Evolutionary conservation across 108 stramenopile genomes (phyloP).

Genomic region (Stephanodiscus minutulus): DNA sequence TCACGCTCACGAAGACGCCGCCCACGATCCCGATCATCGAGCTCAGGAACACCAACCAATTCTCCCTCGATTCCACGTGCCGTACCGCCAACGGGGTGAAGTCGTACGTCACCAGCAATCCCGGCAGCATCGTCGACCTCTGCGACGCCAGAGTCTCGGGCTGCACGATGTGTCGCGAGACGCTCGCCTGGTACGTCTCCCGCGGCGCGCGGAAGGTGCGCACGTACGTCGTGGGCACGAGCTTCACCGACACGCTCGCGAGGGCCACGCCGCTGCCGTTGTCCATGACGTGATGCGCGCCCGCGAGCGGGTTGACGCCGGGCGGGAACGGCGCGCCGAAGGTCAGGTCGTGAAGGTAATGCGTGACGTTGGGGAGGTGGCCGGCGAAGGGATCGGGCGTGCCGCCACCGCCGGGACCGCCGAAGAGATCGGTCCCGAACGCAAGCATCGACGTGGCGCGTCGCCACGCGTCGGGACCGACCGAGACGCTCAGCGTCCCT

Average conservation of each 20-base stretch:
- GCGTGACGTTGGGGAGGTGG: conserved; percentile 53
- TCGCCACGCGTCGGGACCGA: conserved; percentile 38
- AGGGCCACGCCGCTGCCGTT: conserved; percentile 72
- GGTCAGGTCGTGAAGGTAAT: conserved; percentile 72
- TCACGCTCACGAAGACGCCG: conserved; percentile 87
- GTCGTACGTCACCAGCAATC: conserved; percentile 72
- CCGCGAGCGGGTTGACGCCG: conserved; percentile 61
- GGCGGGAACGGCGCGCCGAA: conserved; percentile 72
- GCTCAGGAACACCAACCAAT: conserved; percentile 75
- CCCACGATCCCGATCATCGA: conserved; percentile 82
- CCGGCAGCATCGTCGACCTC: conserved; percentile 63
- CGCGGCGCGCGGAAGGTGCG: conserved; percentile 32
- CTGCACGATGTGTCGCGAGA: conserved; percentile 65
- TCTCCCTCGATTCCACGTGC: conserved; percentile 70
- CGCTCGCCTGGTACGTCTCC: conserved; percentile 64
- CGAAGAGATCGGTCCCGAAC: conserved; percentile 29
- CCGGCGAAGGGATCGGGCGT: conserved; percentile 38
- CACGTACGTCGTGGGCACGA: conserved; percentile 73
- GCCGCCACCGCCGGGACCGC: conserved; percentile 12
- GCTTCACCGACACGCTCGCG: conserved; percentile 64
- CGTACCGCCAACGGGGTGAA: conserved; percentile 81
- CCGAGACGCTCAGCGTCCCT: conserved; percentile 21
- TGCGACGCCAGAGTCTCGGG: conserved; percentile 68
- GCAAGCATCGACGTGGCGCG: conserved; percentile 28
- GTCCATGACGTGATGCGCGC: conserved; percentile 57